A percentile compares a stretch with the other conserved stretches of the same genome.
Conservation (phyloP, 23 red algal genomes). For the Gracilaria domingensis region DNA sequence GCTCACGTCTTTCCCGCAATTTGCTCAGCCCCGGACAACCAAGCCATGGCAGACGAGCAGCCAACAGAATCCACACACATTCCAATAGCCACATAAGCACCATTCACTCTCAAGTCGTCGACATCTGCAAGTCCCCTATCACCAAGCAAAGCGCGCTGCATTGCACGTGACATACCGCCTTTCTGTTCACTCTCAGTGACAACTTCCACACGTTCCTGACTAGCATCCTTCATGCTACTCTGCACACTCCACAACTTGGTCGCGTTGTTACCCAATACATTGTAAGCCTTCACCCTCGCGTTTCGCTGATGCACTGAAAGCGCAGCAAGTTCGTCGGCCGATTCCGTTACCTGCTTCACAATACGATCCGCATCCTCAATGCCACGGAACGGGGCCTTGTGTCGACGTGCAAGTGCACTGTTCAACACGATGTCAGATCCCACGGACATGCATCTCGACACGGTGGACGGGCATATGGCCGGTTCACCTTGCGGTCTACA, state of each 20-base stretch:
- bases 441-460: not conserved
- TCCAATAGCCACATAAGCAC: slow-evolving; percentile 37
- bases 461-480: not conserved
- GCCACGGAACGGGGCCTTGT: not conserved
- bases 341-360: not conserved
- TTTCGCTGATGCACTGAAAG: slow-evolving; percentile 15
- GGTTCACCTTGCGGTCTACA: slow-evolving; percentile 10
- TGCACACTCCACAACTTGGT: slow-evolving; percentile 44
- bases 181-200: not conserved
- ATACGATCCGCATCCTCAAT: not conserved
- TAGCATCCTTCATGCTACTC: slow-evolving; percentile 33
- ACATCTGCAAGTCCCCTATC: slow-evolving; percentile 27
- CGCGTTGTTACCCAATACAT: slow-evolving; percentile 18
- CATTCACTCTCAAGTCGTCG: slow-evolving; percentile 28
- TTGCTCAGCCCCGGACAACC: slow-evolving; percentile 51
- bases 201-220: slow-evolving; percentile 28
- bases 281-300: slow-evolving; percentile 7
- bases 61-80: slow-evolving; percentile 46
- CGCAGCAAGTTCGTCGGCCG: slow-evolving; percentile 9
- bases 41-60: slow-evolving; percentile 29
- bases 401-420: not conserved
- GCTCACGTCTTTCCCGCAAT: not conserved
- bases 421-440: not conserved
- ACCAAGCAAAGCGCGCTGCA: slow-evolving; percentile 34
- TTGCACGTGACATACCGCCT: not conserved